phyloP scores from a whole-genome alignment of 768 basidiomycete genomes.

The Suillus sp. region DNA sequence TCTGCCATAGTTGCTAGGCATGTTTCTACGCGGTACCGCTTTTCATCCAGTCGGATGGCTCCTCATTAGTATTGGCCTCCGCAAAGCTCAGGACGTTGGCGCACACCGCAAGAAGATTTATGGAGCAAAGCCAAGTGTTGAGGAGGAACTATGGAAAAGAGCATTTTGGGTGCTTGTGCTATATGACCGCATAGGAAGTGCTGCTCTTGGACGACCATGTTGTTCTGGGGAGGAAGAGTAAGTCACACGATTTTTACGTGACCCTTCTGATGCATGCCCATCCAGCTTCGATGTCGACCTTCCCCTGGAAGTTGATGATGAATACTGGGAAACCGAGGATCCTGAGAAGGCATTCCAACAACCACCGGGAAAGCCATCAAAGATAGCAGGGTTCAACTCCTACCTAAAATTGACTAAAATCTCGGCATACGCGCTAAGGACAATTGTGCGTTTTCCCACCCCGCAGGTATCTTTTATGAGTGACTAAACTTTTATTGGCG shows the following conservation, averaged over 20 bases:
- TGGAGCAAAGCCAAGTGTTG: conserved; percentile 44
- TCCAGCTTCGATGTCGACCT: conserved; percentile 82
- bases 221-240: conserved; percentile 69
- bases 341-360: conserved; percentile 63
- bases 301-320: conserved; percentile 81
- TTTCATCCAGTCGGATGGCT: conserved; percentile 56
- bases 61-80: conserved; percentile 52
- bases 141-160: conserved; percentile 77
- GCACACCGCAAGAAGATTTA: conserved; percentile 70
- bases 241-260: conserved; percentile 21
- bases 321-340: conserved; percentile 67
- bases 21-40: conserved; percentile 55
- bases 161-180: conserved; percentile 73
- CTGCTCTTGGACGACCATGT: conserved; percentile 56
- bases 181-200: conserved; percentile 59
- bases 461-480: conserved; percentile 3
- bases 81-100: conserved; percentile 75
- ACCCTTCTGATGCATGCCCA: conserved; percentile 17
- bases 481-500: conserved; percentile 14
- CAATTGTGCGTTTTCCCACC: conserved; percentile 51
- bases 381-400: conserved; percentile 62
- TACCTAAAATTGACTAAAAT: conserved; percentile 69
- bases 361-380: conserved; percentile 59
- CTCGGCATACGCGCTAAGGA: conserved; percentile 66
- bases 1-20: conserved; percentile 48